Evolutionary conservation across 495 filamentous ascomycete species (phyloP).

Genomic region (Bacidia rubella): DNA sequence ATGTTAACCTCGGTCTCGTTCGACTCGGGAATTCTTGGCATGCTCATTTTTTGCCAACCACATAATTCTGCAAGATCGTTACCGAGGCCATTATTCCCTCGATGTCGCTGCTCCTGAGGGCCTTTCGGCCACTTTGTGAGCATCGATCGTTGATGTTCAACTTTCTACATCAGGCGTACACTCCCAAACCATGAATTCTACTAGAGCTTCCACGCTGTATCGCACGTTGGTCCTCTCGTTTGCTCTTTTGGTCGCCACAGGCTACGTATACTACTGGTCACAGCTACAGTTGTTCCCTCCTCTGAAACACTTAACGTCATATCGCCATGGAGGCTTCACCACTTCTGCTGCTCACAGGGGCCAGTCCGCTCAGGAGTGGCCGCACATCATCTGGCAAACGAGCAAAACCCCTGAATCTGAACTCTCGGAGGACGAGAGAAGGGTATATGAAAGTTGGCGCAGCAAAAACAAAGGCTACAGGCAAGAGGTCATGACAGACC

Average conservation of each 20-base stretch:
- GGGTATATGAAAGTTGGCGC: constrained; percentile 21
- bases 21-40: too few species aligned
- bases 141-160: not conserved
- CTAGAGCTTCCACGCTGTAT: not conserved
- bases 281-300: not conserved
- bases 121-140: not conserved
- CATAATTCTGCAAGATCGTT: too few species aligned
- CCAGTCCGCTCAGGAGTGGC: not conserved
- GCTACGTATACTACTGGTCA: not conserved
- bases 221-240: not conserved
- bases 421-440: constrained; percentile 17
- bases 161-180: not conserved
- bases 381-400: constrained; percentile 11
- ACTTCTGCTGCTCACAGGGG: not conserved
- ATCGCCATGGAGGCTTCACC: not conserved
- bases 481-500: constrained; percentile 27
- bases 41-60: too few species aligned
- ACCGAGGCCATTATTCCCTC: too few species aligned
- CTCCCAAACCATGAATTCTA: not conserved
- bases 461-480: constrained; percentile 18
- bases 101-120: not conserved
- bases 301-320: not conserved
- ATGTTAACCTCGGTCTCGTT: too few species aligned
- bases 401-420: constrained; percentile 3
- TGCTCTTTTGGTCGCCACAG: not conserved